A percentile compares a stretch with the other conserved stretches of the same genome.
Conservation (phyloP, 1,139 yeast species). For the Hansenula anomala region DNA sequence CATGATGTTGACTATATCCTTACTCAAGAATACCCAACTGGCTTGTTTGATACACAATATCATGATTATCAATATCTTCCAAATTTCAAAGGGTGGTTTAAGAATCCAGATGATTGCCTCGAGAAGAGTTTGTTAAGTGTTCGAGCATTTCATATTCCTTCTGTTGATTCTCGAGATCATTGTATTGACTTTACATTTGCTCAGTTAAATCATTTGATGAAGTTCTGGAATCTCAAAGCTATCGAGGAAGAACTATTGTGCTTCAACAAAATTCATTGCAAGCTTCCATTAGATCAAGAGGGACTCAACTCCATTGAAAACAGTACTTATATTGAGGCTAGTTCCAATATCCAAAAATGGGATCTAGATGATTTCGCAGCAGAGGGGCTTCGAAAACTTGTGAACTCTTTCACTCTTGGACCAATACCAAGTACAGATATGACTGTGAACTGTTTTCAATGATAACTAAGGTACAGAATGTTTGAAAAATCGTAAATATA, state of each 20-base stretch:
- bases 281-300: neutral
- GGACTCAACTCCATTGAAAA: neutral
- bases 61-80: neutral
- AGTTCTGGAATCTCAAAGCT: neutral
- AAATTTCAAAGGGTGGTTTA: neutral
- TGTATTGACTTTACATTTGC: neutral
- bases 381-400: neutral
- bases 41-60: slow-evolving; percentile 2
- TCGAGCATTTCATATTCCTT: neutral
- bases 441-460: too few species aligned
- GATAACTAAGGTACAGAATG: too few species aligned
- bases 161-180: neutral
- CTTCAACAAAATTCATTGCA: neutral
- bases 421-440: too few species aligned
- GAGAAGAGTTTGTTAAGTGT: too few species aligned
- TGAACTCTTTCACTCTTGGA: neutral
- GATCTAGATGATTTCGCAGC: neutral
- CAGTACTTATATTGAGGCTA: neutral
- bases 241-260: neutral
- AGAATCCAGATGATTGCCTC: neutral
- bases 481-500: too few species aligned
- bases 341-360: neutral
- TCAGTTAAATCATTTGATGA: neutral
- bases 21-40: slow-evolving; percentile 4
- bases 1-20: slow-evolving; percentile 2